A percentile compares a stretch with the other conserved stretches of the same genome.
phyloP scores from a whole-genome alignment of 2,329 filamentous ascomycete genomes.

The Alternaria tenuissima region DNA sequence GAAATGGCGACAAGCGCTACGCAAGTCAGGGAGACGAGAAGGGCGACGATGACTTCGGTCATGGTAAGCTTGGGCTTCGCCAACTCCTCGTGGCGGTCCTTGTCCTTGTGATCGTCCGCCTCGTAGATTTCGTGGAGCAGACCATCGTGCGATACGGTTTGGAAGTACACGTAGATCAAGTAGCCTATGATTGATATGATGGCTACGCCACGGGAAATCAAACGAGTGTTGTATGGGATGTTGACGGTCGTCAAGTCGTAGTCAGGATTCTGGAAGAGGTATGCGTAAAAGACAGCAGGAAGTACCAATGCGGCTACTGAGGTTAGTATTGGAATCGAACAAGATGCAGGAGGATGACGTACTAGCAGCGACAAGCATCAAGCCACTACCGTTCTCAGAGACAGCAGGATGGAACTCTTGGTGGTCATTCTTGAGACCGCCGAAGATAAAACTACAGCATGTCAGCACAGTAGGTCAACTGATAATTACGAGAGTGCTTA shows the following conservation, averaged over 20 bases:
- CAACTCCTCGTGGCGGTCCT: slow-evolving; percentile 68
- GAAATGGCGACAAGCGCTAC: slow-evolving; percentile 78
- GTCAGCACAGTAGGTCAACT: background rate
- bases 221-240: slow-evolving; percentile 65
- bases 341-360: slow-evolving; percentile 17
- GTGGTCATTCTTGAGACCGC: slow-evolving; percentile 72
- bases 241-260: slow-evolving; percentile 47
- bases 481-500: background rate
- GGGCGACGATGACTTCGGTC: slow-evolving; percentile 73
- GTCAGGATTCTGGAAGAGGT: slow-evolving; percentile 40
- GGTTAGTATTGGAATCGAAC: slow-evolving; percentile 20
- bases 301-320: slow-evolving; percentile 58
- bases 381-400: slow-evolving; percentile 78
- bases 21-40: slow-evolving; percentile 69
- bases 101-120: slow-evolving; percentile 72
- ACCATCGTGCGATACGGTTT: slow-evolving; percentile 77
- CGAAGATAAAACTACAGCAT: slow-evolving; percentile 68
- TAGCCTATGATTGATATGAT: slow-evolving; percentile 77
- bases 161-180: slow-evolving; percentile 69
- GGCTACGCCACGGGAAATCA: slow-evolving; percentile 75
- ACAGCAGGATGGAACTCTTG: slow-evolving; percentile 78
- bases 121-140: slow-evolving; percentile 79
- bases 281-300: slow-evolving; percentile 63
- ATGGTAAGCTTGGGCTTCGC: slow-evolving; percentile 75
- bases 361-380: slow-evolving; percentile 79